phyloP scores from a whole-genome alignment of 306 rosid genomes.

The Gynostemma pentaphyllum region DNA sequence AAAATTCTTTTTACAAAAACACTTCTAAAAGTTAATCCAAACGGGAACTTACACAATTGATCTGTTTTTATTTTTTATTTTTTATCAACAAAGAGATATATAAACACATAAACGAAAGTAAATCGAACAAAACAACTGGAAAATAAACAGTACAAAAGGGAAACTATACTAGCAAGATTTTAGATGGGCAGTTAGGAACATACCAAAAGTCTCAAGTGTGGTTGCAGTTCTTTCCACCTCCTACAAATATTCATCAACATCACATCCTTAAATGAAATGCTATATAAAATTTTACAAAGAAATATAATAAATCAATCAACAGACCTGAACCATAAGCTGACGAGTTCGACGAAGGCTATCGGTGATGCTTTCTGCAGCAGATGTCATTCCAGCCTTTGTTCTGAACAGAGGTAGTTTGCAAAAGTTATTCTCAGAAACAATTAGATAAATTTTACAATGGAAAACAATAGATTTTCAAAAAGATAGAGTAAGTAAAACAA shows the following conservation, averaged over 20 bases:
- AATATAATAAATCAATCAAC: constrained; percentile 5
- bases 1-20: too few species aligned
- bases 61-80: background rate
- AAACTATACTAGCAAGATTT: background rate
- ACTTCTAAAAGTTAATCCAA: too few species aligned
- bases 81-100: background rate
- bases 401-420: constrained; percentile 21
- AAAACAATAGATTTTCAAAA: too few species aligned
- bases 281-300: background rate
- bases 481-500: too few species aligned
- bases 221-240: constrained; percentile 79
- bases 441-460: background rate
- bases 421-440: background rate
- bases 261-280: constrained; percentile 13
- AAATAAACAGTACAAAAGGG: background rate
- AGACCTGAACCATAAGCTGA: constrained; percentile 88
- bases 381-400: constrained; percentile 89
- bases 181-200: constrained; percentile 2
- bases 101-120: background rate
- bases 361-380: constrained; percentile 91
- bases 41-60: too few species aligned
- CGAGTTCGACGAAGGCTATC: constrained; percentile 89
- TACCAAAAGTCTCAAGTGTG: constrained; percentile 67
- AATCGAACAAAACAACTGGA: background rate
- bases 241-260: constrained; percentile 26